phyloP scores from a whole-genome alignment of 2,329 filamentous ascomycete genomes.

The Trichoderma semiorbis region DNA sequence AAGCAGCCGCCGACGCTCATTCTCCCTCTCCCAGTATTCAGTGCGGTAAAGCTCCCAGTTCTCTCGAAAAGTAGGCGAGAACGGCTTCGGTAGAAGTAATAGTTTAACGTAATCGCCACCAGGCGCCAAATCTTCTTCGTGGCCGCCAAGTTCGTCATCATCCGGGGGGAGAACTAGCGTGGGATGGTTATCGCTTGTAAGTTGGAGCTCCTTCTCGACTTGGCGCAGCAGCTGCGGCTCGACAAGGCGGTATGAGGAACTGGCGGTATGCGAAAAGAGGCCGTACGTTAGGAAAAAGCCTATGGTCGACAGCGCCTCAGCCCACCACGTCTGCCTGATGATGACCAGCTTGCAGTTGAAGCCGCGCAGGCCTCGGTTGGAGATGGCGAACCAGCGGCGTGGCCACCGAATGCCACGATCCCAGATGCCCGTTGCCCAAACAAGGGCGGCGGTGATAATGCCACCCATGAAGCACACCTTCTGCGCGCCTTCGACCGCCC shows the following conservation, averaged over 20 bases:
- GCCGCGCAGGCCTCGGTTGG: conserved; percentile 82
- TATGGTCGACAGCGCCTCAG: conserved; percentile 68
- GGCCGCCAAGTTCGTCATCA: conserved; percentile 62
- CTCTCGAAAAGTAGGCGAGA: conserved; percentile 89
- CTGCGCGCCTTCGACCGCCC: conserved; percentile 86
- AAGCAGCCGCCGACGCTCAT: conserved; percentile 76
- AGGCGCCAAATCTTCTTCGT: conserved; percentile 85
- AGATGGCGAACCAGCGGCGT: conserved; percentile 80
- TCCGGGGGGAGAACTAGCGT: conserved; percentile 42
- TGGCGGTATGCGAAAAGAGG: conserved; percentile 63
- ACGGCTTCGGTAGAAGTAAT: conserved; percentile 86
- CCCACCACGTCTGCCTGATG: conserved; percentile 77
- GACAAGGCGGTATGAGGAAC: conserved; percentile 72
- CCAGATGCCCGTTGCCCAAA: conserved; percentile 96
- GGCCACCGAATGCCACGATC: conserved; percentile 94
- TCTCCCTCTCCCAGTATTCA: conserved; percentile 97
- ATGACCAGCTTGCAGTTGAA: conserved; percentile 98
- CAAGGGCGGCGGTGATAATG: conserved; percentile 77
- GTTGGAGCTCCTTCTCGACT: conserved; percentile 56
- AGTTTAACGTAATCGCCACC: conserved; percentile 92
- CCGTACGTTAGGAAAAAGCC: conserved; percentile 77
- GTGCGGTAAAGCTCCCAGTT: conserved; percentile 94
- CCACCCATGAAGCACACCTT: conserved; percentile 91
- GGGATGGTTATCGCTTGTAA: conserved; percentile 41
- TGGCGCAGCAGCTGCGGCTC: conserved; percentile 61